Evolutionary conservation across 306 rosid species (phyloP).

Genomic region (Cotoneaster glaucophyllus): DNA sequence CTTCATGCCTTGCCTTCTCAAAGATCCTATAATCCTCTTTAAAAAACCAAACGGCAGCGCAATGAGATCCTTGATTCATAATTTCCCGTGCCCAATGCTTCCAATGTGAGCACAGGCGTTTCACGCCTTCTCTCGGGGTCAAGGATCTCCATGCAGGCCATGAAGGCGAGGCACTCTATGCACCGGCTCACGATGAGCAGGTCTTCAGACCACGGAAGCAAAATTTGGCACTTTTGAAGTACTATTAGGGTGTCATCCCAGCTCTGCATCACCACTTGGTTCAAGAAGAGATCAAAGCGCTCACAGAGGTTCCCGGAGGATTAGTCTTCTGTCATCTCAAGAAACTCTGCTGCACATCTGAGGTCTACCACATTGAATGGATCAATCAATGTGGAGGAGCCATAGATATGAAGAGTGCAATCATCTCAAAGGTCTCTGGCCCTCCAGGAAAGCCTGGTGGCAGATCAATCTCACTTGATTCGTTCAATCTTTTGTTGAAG

Average conservation of each 20-base stretch:
- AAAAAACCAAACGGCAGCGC: constrained; percentile 72
- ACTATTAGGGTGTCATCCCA: constrained; percentile 89
- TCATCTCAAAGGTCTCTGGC: constrained; percentile 72
- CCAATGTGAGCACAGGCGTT: constrained; percentile 57
- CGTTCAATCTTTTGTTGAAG: constrained; percentile 50
- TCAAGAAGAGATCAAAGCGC: constrained; percentile 67
- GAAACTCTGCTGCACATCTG: constrained; percentile 79
- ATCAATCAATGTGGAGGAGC: constrained; percentile 65
- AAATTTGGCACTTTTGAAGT: constrained; percentile 64
- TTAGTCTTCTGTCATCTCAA: constrained; percentile 75
- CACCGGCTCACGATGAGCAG: constrained; percentile 73
- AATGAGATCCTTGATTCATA: constrained; percentile 88
- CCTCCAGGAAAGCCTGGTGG: constrained; percentile 82
- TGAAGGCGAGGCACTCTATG: constrained; percentile 82
- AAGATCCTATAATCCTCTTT: constrained; percentile 58
- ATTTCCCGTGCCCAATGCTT: constrained; percentile 41
- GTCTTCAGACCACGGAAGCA: constrained; percentile 83
- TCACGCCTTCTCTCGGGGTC: constrained; percentile 68
- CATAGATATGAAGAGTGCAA: constrained; percentile 65
- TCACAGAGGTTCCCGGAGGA: constrained; percentile 62
- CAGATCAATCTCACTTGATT: constrained; percentile 55
- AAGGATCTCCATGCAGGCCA: constrained; percentile 96
- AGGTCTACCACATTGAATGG: constrained; percentile 75
- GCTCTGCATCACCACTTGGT: constrained; percentile 76
- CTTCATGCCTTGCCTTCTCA: constrained; percentile 91